Evolutionary conservation across 2,329 filamentous ascomycete genomes (phyloP), one percentile per base, ranked within the genome.

Genomic region (Rachicladosporium sp.): DNA sequence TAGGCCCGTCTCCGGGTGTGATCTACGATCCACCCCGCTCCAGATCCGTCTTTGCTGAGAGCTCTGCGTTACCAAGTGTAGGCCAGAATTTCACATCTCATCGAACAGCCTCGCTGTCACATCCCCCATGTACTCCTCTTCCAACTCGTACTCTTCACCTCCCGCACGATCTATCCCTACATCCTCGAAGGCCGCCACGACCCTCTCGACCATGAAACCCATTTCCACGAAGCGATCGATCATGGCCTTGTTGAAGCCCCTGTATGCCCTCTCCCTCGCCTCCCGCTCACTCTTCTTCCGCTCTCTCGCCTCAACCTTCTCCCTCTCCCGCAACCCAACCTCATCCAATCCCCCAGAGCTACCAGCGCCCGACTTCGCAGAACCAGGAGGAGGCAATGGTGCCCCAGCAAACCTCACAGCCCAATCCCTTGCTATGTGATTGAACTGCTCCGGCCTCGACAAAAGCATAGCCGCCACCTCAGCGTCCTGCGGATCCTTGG

Each of bases 401-500:
- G 91, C 91, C 27, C 80, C 77, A 1, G 89, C 91, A 59, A 88
- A 76, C 50, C 76, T 73, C 33, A 93, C 76, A 3, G 91, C 85
- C 91, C 91, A 98, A 49, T 95, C 83, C 46, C 87, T 78, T 1
- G 91, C 91, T 48, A 82, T 80, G 47, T 77, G 72, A 40, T 83
- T 78, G 54, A 95, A 96, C 41, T 78, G 76, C 35, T 82, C 76
- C 0, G 85, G 86, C 35, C 83, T 74, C 2, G 79, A 74, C 43
- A 93, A 70, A 55, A 96, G 71, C 85, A 95, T 93, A 54, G 74
- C 78, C 15, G 91, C 91, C 1, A 96, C 91, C 60, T 95, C 86
- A 31, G 88, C 88, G 55, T 98, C 91, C 66, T 98, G 91, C 0
- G 91, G 91, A 50, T 98, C 91, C 53, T 89, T 93, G 0, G 91